These are phyloP conservation scores for Pontederia paniculata DNA, from an alignment of 176 grass and related monocot genomes.

Conservation along the genomic window DNA sequence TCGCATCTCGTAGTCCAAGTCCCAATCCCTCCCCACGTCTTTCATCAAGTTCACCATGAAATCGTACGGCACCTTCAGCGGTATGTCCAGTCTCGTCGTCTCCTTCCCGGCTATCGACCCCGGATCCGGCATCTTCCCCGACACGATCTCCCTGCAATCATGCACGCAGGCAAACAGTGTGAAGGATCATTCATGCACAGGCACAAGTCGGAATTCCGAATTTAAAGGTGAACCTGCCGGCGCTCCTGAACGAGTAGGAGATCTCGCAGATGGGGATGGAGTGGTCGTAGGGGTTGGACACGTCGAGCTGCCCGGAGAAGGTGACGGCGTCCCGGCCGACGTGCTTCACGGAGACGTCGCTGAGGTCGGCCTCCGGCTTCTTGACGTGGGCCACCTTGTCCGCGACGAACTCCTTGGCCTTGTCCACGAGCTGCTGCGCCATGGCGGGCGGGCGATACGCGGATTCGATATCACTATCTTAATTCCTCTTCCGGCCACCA, in stretches of 20 bases:
- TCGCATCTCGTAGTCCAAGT: background rate
- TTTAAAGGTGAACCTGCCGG: background rate
- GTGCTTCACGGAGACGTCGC: background rate
- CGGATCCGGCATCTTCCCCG: conserved; percentile 1
- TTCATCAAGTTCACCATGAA: background rate
- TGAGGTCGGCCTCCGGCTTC: background rate
- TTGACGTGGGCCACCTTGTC: background rate
- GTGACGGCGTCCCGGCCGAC: background rate
- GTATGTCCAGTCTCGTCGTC: background rate
- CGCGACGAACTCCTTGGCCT: background rate
- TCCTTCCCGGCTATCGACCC: conserved; percentile 3
- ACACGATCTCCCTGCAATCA: background rate
- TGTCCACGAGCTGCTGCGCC: background rate
- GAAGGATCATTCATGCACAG: too few species aligned
- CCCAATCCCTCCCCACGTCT: conserved; percentile 1
- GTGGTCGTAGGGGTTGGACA: conserved; percentile 3
- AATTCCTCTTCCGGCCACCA: too few species aligned
- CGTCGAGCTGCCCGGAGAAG: background rate
- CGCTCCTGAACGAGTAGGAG: background rate
- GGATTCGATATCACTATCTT: too few species aligned
- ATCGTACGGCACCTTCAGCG: conserved; percentile 1
- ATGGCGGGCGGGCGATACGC: too few species aligned
- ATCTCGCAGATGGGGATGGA: conserved; percentile 8
- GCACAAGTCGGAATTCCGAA: too few species aligned
- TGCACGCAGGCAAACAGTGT: too few species aligned